Evolutionary conservation across 2,329 filamentous ascomycete genomes (phyloP).

Genomic region (Cladophialophora carrionii): DNA sequence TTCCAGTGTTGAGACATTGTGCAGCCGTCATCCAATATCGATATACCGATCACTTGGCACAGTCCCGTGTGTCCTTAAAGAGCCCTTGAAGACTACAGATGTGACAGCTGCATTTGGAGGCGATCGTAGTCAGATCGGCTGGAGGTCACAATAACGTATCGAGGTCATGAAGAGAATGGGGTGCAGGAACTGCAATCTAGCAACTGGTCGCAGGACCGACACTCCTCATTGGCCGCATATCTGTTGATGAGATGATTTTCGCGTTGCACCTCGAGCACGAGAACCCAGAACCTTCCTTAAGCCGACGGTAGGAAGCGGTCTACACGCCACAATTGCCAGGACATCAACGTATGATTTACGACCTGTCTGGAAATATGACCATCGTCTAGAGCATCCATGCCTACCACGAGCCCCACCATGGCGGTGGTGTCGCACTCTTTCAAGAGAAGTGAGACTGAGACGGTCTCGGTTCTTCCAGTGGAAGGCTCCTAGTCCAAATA

Average conservation of each 20-base stretch:
- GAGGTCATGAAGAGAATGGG: constrained; percentile 33
- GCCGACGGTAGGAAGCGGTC: constrained; percentile 53
- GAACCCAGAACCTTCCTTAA: constrained; percentile 61
- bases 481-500: neutral
- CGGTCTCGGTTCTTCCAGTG: too few relatives aligned
- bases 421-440: constrained; percentile 36
- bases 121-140: constrained; percentile 26
- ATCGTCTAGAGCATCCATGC: constrained; percentile 70
- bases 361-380: constrained; percentile 65
- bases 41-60: too few relatives aligned
- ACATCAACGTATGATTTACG: constrained; percentile 40
- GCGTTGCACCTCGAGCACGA: constrained; percentile 56
- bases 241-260: constrained; percentile 51
- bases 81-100: too few relatives aligned
- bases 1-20: neutral
- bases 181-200: constrained; percentile 17
- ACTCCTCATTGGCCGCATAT: constrained; percentile 44
- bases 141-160: constrained; percentile 29
- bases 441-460: neutral
- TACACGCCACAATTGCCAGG: neutral
- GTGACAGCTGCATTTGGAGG: constrained; percentile 7
- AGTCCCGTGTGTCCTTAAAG: too few relatives aligned
- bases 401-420: constrained; percentile 57
- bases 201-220: constrained; percentile 41
- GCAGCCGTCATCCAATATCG: too few relatives aligned